Evolutionary conservation across 495 filamentous ascomycete genomes (phyloP).

Genomic region (Clavariopsis aquatica): DNA sequence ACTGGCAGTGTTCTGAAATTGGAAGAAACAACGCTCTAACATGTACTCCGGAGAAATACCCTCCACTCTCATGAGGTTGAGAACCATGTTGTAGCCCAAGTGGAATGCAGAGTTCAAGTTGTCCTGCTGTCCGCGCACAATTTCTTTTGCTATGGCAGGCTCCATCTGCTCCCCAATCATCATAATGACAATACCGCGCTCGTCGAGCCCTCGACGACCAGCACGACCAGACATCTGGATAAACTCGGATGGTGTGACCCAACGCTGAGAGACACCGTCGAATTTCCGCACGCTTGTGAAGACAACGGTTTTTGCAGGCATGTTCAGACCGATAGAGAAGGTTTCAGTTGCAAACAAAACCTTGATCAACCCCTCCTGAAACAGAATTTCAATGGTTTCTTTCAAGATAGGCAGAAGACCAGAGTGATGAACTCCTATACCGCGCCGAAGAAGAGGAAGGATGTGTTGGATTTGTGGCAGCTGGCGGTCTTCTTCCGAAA

Average conservation of each 20-base stretch:
- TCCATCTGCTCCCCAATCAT: slow-evolving; percentile 98
- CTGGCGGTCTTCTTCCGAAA: slow-evolving; percentile 86
- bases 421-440: slow-evolving; percentile 96
- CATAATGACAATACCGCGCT: slow-evolving; percentile 98
- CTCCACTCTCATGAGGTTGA: slow-evolving; percentile 93
- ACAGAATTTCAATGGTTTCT: slow-evolving; percentile 97
- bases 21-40: slow-evolving; percentile 94
- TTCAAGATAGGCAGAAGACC: slow-evolving; percentile 94
- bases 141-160: slow-evolving; percentile 85
- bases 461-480: slow-evolving; percentile 91
- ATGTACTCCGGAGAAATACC: slow-evolving; percentile 96
- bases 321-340: slow-evolving; percentile 97
- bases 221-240: slow-evolving; percentile 98
- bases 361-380: slow-evolving; percentile 97
- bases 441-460: slow-evolving; percentile 81
- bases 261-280: slow-evolving; percentile 78
- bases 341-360: slow-evolving; percentile 97
- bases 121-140: slow-evolving; percentile 95
- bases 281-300: slow-evolving; percentile 96
- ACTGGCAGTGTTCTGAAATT: slow-evolving; percentile 91
- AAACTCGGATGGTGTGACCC: slow-evolving; percentile 93
- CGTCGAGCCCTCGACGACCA: slow-evolving; percentile 93
- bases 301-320: slow-evolving; percentile 98
- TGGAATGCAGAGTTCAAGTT: slow-evolving; percentile 96
- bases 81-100: slow-evolving; percentile 98